Evolutionary conservation across 306 rosid genomes (phyloP), one percentile per base, ranked within the genome.

Genomic region (Medicago lupulina): DNA sequence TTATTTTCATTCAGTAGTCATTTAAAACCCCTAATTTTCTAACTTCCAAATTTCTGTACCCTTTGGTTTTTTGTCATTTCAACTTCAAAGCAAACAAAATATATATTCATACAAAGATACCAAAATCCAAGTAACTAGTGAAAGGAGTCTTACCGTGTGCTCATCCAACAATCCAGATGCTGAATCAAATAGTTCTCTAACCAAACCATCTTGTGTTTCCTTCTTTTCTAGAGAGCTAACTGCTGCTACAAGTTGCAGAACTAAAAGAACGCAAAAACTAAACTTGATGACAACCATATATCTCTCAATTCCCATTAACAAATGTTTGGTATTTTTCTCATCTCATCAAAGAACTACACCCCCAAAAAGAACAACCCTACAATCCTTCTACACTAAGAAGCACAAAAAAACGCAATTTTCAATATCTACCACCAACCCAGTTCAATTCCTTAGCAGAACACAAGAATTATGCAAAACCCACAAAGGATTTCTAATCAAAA

Each of bases 131-230:
- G 78, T 54, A 73, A 54, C 57, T 10, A 76, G 46, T 44, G 39
- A 72, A 80, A 43, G 36, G 59, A 67, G 21, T 79, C 91, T 89
- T 67, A 96, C 98, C 97, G 83, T 71, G 65, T 87, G 84, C 64
- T 79, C 81, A 77, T 89, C 86, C 36, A 92, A 64, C 83, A 85
- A 79, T 43, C 87, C 89, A 75, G 87, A 81, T n/a, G 74, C 79
- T 17, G 90, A 91, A 83, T 88, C 87, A 76, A 91, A 88, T 19
- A 96, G 79, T 69, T 79, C 81, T 66, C 80, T 75, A 59, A 90
- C 82, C 65, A 89, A 79, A n/a, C 59, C 81, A 81, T 87, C 90
- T 61, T 75, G 92, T 70, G 71, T 44, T 65, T 25, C 86, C 78
- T 79, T 72, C 78, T 79, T 72, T 46, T 75, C 90, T 67, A 70